Conservation (phyloP, 768 basidiomycete genomes). For the Lentinula aciculospora region DNA sequence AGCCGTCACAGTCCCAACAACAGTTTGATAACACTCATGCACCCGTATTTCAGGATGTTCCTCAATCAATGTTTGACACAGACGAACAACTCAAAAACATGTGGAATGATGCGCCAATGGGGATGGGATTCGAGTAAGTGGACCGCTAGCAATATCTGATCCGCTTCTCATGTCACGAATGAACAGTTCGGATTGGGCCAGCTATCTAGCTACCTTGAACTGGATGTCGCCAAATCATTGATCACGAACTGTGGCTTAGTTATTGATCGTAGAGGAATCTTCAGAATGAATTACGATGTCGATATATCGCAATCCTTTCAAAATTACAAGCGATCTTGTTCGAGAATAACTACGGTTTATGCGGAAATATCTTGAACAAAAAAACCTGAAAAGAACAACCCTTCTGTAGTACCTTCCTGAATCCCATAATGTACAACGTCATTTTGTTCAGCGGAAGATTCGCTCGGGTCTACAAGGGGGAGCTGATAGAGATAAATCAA, state of each 20-base stretch:
- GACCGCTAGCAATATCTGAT: neutral
- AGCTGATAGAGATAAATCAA: constrained; percentile 27
- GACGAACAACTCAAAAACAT: neutral
- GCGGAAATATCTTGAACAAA: constrained; percentile 29
- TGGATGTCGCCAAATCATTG: neutral
- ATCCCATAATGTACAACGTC: constrained; percentile 57
- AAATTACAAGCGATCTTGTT: too few species aligned
- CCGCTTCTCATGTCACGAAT: neutral
- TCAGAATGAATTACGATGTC: too few species aligned
- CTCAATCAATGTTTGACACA: neutral
- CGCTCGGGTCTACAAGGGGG: constrained; percentile 42
- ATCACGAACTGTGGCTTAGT: neutral
- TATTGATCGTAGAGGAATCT: neutral
- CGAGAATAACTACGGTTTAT: neutral
- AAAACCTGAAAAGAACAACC: constrained; percentile 50
- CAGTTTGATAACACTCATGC: neutral
- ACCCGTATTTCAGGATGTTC: neutral
- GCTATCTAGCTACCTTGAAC: neutral
- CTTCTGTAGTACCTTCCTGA: constrained; percentile 52
- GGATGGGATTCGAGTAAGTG: constrained; percentile 2
- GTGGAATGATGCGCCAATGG: constrained; percentile 6
- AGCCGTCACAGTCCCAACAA: neutral
- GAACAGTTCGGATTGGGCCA: neutral
- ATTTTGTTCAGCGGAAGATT: constrained; percentile 38
- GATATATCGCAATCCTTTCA: too few species aligned